Base-by-base conservation (phyloP, 2,329 filamentous ascomycete species). In the Ophiognomonia clavigignenti-juglandacearum region DNA sequence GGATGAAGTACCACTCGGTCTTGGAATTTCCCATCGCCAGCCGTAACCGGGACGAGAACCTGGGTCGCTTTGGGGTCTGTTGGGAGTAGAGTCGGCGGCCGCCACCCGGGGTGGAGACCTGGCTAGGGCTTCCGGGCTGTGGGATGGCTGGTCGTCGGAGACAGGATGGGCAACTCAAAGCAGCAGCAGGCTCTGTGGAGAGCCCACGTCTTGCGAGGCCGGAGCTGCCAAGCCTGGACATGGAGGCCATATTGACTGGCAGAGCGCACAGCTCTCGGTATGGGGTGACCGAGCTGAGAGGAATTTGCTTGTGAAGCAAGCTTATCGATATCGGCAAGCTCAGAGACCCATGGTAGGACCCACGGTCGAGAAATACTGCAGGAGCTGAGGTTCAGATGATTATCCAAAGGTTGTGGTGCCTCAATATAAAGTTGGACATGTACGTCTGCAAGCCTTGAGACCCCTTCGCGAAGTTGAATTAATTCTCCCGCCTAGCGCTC, bases 1-100 rank as follows among this genome's bases (percentile, higher is more conserved):
- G 91, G 56, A 96, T 95, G 39, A 87, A 88, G 66, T 90, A 88
- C 91, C 91, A 96, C 71, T 87, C 81, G 52, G 93, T 76, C 64
- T 74, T 79, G 54, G 70, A 73, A 55, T 73, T 73, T 53, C 66
- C 70, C 43, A 75, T 62, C 35, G 74, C 73, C 49, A 69, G 68
- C 22, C 73, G 68, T 47, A 80, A 66, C 23, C 74, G 71, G 40
- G 74, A 71, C 24, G 74, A 71, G 63, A 79, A 78, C 48, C 69
- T 68, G 31, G 68, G 72, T 53, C 71, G 64, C 52, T 69, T 69
- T 46, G 70, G 69, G 35, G 72, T 66, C 48, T 65, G 62, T 47
- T 68, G 68, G 40, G 72, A 72, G 45, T 64, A 67, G 39, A 57
- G 53, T 26, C 62, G 65, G 20, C 62, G 59, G 6, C 38, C 43